Conservation (phyloP, 805 yeast species). For the Wickerhamiella domercqiae region DNA sequence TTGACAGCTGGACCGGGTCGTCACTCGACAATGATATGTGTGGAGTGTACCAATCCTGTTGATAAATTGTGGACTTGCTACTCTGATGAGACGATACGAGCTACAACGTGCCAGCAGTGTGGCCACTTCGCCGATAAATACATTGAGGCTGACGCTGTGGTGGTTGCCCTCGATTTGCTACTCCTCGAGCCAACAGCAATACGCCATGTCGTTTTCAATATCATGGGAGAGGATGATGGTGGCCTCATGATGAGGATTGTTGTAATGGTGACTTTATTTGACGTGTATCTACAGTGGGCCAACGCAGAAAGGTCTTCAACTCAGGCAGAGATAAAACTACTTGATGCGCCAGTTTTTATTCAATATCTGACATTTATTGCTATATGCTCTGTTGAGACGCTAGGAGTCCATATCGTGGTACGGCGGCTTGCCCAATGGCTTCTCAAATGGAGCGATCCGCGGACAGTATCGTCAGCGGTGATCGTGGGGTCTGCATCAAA, state of each 20-base stretch:
- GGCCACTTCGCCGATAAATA: constrained; percentile 71
- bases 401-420: constrained; percentile 23
- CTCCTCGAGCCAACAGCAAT: constrained; percentile 67
- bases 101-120: constrained; percentile 64
- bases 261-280: constrained; percentile 57
- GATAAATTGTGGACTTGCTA: constrained; percentile 53
- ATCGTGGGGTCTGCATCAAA: constrained; percentile 66
- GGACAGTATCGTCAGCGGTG: constrained; percentile 47
- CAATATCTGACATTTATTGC: constrained; percentile 27
- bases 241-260: constrained; percentile 30
- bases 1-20: too few species aligned
- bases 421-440: constrained; percentile 24
- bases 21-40: constrained; percentile 55
- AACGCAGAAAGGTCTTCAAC: constrained; percentile 49
- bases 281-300: constrained; percentile 87
- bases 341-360: constrained; percentile 18
- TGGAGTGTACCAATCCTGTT: constrained; percentile 64
- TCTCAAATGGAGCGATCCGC: constrained; percentile 27
- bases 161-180: constrained; percentile 68
- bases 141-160: constrained; percentile 75
- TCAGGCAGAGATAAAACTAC: constrained; percentile 16
- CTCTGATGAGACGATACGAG: constrained; percentile 61
- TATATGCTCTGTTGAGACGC: constrained; percentile 24
- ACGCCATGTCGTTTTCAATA: constrained; percentile 70
- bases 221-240: constrained; percentile 1